Base-by-base conservation (phyloP, 2,329 filamentous ascomycete genomes). In the Aaosphaeria arxii region DNA sequence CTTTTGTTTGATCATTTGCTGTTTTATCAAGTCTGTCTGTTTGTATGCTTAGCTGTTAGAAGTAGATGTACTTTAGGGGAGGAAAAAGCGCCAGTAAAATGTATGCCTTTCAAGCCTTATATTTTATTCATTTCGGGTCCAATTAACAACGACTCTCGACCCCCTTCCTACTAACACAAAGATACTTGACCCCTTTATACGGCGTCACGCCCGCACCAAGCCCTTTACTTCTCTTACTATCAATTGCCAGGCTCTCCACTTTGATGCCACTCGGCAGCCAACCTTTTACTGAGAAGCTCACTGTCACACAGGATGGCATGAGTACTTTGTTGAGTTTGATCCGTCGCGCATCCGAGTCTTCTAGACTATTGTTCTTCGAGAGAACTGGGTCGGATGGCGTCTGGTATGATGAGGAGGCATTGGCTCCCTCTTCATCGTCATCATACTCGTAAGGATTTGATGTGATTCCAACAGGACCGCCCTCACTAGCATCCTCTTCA, bases 151-250 rank as follows among this genome's bases (percentile, higher is more conserved):
- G 54, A 48, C 58, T 59, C 51, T 80, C 78, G 4, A 81, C 69
- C 1, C 83, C 83, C 54, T 74, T 74, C 49, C 74, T 71, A 64
- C 81, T 84, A 9, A 85, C 80, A 57, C 91, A 96, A 59, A 99
- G 69, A 71, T 99, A 99, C 73, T 99, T 99, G 56, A 99, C 94
- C 1, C 94, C 94, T 74, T 97, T 99, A 72, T 96, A 97, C 28
- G 94, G 94, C 72, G 91, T 95, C 36, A 97, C 84, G 2, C 88
- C 84, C 56, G 95, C 90, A 0, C 90, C 90, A 41, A 99, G 63
- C 0, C 94, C 94, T 48, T 86, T 82, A 70, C 89, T 95, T 73
- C 86, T 91, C 67, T 88, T 86, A n/a, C 83, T 77, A 66, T 86
- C 82, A 11, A 86, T 71, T n/a, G 75, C 74, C 52, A 86, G 63